Evolutionary conservation across 805 yeast genomes (phyloP), one percentile per base, ranked within the genome.

Genomic region (Candida boleticola): DNA sequence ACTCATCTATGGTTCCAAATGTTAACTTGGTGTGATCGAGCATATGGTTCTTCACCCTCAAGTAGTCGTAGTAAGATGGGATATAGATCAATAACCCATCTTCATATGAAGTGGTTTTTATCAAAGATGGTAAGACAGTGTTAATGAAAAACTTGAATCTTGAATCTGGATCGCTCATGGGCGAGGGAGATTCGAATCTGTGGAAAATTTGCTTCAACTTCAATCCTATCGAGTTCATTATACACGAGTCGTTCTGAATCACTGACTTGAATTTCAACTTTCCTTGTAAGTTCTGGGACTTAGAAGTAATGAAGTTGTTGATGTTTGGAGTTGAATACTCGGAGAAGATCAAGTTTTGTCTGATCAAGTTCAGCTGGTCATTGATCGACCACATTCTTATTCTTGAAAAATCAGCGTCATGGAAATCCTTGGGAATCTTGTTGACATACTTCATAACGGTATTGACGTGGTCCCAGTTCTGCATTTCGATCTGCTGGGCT

Each of bases 321-420:
- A 92, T 77, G 51, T 81, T 88, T 7, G 98, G 98, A 1, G 97
- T 85, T 7, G 74, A 51, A 57, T 76, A 87, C 52, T 82, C 87
- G n/a, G 86, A 69, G 50, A 93, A 83, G 2, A 86, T 71, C 54
- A 93, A 62, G 0, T 85, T 79, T 64, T 93, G 99, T 21, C 97
- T 77, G 42, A 92, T 71, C 39, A 70, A 68, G 48, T 71, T 74
- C 11, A 87, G 83, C 51, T 87, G 82, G 47, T 88, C 95, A 55
- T 93, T 90, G 49, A 93, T 82, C 29, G 85, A 82, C 95, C 96
- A 90, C 85, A 86, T 84, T 53, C 97, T 76, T 29, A 93, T 83
- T 51, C 99, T 76, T 43, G 93, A 80, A 62, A 93, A 93, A 63
- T 93, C 99, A 13, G 95, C 85, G 48, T 81, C 89, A 49, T 85